These are phyloP conservation scores for Acorus calamus DNA, from an alignment of 106 monocot genomes.

Conservation along the genomic window DNA sequence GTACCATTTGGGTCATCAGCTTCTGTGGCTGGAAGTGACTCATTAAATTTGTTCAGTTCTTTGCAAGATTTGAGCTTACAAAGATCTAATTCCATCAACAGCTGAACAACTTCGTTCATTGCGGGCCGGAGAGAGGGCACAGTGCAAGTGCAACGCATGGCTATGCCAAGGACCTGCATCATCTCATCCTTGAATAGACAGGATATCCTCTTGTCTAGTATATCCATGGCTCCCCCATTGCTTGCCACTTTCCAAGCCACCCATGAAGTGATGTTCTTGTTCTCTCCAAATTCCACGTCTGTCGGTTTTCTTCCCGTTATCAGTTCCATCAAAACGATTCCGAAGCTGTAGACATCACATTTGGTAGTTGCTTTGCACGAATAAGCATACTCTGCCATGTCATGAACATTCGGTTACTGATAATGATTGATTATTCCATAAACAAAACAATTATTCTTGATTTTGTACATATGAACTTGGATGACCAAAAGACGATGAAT, in stretches of 20 bases:
- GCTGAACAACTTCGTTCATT: constrained; percentile 87
- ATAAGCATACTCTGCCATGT: constrained; percentile 75
- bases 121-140: constrained; percentile 51
- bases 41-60: constrained; percentile 33
- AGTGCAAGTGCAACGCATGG: constrained; percentile 66
- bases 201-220: constrained; percentile 46
- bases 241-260: constrained; percentile 40
- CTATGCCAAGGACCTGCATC: constrained; percentile 53
- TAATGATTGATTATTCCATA: neutral
- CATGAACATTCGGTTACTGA: neutral
- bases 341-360: constrained; percentile 97
- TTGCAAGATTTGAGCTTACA: constrained; percentile 22
- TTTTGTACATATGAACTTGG: neutral
- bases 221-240: constrained; percentile 43
- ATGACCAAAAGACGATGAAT: neutral
- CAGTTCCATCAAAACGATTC: constrained; percentile 93
- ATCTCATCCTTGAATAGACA: constrained; percentile 71
- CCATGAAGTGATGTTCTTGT: constrained; percentile 63
- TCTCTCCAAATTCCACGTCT: constrained; percentile 78
- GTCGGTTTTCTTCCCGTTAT: constrained; percentile 81
- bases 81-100: constrained; percentile 41
- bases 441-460: neutral
- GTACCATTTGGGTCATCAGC: neutral
- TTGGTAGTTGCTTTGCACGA: constrained; percentile 84
- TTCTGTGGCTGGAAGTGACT: constrained; percentile 3